Percentiles rank a stretch among this genome's conserved stretches.
These are phyloP conservation scores for Fusarium setosum DNA, from an alignment of 2,329 filamentous ascomycete species.

Conservation along the genomic window DNA sequence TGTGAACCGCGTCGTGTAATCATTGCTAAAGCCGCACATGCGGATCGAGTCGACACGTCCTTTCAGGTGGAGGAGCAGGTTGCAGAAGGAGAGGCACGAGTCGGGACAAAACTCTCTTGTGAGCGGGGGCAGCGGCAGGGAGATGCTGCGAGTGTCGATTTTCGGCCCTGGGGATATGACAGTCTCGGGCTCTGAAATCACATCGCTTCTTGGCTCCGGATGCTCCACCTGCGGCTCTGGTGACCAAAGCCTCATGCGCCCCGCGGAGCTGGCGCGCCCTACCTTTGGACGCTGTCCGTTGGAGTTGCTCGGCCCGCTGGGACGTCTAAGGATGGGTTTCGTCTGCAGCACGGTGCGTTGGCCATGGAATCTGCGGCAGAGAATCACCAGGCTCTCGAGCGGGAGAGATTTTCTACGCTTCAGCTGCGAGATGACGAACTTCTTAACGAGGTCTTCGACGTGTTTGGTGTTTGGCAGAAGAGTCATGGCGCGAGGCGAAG, in stretches of 20 bases:
- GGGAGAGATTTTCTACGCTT: slow-evolving; percentile 33
- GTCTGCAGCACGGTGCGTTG: not conserved
- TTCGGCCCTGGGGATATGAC: not conserved
- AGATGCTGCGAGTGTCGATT: not conserved
- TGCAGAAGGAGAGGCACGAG: slow-evolving; percentile 45
- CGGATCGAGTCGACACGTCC: slow-evolving; percentile 47
- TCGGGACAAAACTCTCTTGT: slow-evolving; percentile 46
- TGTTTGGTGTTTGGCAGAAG: slow-evolving; percentile 41
- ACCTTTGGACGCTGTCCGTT: slow-evolving; percentile 18
- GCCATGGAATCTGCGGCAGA: slow-evolving; percentile 51
- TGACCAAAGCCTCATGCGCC: not conserved
- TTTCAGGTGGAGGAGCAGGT: slow-evolving; percentile 44
- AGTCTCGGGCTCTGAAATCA: not conserved
- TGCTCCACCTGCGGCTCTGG: not conserved
- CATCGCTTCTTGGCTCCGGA: no score
- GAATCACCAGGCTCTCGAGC: slow-evolving; percentile 46
- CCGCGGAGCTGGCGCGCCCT: not conserved
- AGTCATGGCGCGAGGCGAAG: slow-evolving; percentile 30
- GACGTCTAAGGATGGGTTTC: not conserved
- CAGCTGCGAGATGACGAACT: slow-evolving; percentile 44
- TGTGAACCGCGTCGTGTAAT: slow-evolving; percentile 44
- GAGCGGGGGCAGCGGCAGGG: not conserved
- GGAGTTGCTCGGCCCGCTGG: slow-evolving; percentile 2
- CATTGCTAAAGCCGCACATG: slow-evolving; percentile 51
- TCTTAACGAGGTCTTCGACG: slow-evolving; percentile 41